Evolutionary conservation across 2,329 filamentous ascomycete genomes (phyloP).

Genomic region (Talaromyces albobiverticillius): DNA sequence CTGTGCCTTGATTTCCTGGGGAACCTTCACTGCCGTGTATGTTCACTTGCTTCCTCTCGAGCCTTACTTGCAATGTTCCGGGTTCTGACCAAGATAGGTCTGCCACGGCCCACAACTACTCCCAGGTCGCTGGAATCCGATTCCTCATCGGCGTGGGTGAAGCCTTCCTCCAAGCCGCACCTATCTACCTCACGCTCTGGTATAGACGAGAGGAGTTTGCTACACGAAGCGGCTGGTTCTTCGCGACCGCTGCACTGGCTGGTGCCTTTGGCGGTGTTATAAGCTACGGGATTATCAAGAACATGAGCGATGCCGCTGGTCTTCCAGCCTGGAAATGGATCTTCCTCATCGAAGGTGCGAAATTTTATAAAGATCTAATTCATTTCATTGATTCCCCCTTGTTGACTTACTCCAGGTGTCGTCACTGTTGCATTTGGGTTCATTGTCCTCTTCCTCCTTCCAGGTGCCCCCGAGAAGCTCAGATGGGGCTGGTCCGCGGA

Average conservation of each 20-base stretch:
- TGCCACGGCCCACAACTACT: background rate
- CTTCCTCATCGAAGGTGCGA: conserved; percentile 20
- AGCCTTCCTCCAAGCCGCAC: conserved; percentile 33
- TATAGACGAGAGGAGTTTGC: conserved; percentile 14
- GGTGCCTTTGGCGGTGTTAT: conserved; percentile 19
- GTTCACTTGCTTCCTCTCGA: no score
- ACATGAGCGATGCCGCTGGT: conserved; percentile 5
- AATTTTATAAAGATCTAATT: no score
- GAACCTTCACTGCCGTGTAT: background rate
- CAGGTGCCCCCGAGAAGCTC: background rate
- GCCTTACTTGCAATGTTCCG: background rate
- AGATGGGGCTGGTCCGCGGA: background rate
- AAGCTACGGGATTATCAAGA: conserved; percentile 16
- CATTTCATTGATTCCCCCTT: no score
- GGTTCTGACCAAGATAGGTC: background rate
- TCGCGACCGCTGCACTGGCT: conserved; percentile 17
- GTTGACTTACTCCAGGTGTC: no score
- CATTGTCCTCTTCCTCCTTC: background rate
- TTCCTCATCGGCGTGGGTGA: background rate
- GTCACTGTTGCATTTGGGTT: background rate
- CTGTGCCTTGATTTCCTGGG: background rate
- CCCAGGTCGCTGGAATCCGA: background rate
- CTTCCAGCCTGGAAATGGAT: conserved; percentile 18
- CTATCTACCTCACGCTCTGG: conserved; percentile 21
- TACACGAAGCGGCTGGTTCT: conserved; percentile 18